A percentile compares a stretch with the other conserved stretches of the same genome.
Conservation (phyloP, 2,329 filamentous ascomycete genomes). For the Talaromyces sp. region DNA sequence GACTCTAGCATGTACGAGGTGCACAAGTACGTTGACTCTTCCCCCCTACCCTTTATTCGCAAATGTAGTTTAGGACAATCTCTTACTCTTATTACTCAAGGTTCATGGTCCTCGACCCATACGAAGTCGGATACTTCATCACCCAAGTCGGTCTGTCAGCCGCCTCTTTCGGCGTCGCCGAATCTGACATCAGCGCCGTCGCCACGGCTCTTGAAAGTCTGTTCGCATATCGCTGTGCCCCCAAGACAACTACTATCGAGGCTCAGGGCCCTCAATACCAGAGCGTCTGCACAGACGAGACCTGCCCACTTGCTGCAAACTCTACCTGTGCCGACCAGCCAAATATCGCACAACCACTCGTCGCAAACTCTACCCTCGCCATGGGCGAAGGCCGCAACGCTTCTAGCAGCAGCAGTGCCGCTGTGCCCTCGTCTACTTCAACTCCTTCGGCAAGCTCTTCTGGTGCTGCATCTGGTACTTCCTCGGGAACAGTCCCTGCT, state of each 20-base stretch:
- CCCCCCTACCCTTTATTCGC: not conserved
- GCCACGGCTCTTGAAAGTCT: constrained; percentile 48
- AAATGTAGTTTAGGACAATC: not conserved
- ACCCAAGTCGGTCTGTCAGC: constrained; percentile 56
- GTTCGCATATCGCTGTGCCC: constrained; percentile 54
- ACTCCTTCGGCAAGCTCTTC: constrained; percentile 1
- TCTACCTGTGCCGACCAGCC: constrained; percentile 40
- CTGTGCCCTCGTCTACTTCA: not conserved
- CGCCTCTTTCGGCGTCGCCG: constrained; percentile 57
- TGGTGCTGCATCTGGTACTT: not conserved
- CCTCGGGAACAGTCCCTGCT: not conserved
- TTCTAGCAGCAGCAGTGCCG: constrained; percentile 2
- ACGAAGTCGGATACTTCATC: constrained; percentile 59
- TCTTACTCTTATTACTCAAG: constrained; percentile 16
- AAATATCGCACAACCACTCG: constrained; percentile 20
- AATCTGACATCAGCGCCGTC: constrained; percentile 51
- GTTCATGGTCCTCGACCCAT: constrained; percentile 56
- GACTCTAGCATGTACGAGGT: constrained; percentile 27
- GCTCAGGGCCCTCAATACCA: constrained; percentile 50
- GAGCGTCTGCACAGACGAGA: constrained; percentile 54
- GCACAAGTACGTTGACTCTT: constrained; percentile 25
- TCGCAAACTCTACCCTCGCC: constrained; percentile 20
- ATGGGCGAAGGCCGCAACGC: constrained; percentile 18
- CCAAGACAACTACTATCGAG: constrained; percentile 46
- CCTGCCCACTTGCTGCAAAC: constrained; percentile 49